These are phyloP conservation scores for Chalciporus pseudorubinellus DNA, from an alignment of 768 basidiomycete genomes.

Conservation along the genomic window DNA sequence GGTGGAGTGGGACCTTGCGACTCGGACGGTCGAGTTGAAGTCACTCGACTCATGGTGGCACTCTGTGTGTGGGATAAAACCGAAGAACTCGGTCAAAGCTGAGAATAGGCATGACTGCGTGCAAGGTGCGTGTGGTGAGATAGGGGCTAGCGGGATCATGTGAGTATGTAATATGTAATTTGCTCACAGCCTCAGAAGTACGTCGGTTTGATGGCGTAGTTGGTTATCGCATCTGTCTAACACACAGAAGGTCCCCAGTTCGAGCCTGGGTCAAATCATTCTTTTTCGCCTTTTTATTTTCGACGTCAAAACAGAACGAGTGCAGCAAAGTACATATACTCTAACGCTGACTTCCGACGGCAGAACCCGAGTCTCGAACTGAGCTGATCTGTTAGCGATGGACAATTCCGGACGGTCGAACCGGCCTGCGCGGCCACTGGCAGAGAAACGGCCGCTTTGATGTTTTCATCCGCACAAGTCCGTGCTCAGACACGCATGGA, in stretches of 20 bases:
- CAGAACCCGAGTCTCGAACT: no score
- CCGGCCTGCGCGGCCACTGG: no score
- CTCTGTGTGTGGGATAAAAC: neutral
- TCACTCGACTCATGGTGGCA: slow-evolving; percentile 27
- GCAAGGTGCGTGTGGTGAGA: neutral
- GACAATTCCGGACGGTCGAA: no score
- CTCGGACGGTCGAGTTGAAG: slow-evolving; percentile 22
- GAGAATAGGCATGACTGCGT: slow-evolving; percentile 9
- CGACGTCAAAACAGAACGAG: no score
- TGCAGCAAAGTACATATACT: no score
- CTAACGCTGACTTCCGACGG: no score
- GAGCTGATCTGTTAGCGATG: no score
- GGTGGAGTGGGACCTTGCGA: slow-evolving; percentile 24
- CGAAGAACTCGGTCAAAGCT: neutral
- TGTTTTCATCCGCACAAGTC: no score
- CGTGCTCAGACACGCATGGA: no score
- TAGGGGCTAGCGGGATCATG: neutral
- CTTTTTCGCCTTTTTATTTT: neutral
- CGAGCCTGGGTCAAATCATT: slow-evolving; percentile 55
- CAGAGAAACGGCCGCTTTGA: no score
- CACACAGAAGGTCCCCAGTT: slow-evolving; percentile 77
- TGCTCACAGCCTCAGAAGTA: no score
- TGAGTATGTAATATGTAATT: no score
- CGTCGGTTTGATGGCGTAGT: slow-evolving; percentile 61
- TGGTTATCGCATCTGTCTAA: slow-evolving; percentile 85